Base-by-base conservation (phyloP, 768 basidiomycete genomes). In the Sarcodon aspratus region DNA sequence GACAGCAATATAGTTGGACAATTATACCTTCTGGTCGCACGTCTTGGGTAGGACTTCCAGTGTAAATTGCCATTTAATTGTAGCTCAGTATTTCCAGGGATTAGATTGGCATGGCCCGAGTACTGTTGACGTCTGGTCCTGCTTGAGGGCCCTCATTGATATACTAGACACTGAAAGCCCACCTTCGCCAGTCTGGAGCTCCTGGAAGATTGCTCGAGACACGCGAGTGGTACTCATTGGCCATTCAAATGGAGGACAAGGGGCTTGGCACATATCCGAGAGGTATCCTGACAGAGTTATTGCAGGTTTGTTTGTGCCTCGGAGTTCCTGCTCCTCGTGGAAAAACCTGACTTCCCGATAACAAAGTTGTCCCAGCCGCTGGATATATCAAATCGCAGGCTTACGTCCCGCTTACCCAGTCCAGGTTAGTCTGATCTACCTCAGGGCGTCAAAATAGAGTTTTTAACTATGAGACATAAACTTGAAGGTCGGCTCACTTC, bases 191-290 rank as follows among this genome's bases (percentile, higher is more conserved):
- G 40, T 60, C 3, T 76, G 75, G 76, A 56, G 61, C 48, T 36
- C 57, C 12, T 76, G 75, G 69, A 54, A 50, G 13, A 69, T 76
- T 38, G 51, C 57, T 32, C 11, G 55, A 0, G 54, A 68, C 31
- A 69, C 72, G 3, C 69, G 68, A 31, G 75, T 79, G 7, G 66
- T 84, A n/a, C 58, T 92, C n/a, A 68, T 92, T 33, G 92, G 93
- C 0, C 92, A 96, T 60, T 94, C 91, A 3, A 96, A 96, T 61
- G 92, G 92, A 31, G 92, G 91, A 10, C 93, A 94, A 63, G 92
- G 92, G 0, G 71, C 82, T 2, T 92, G 89, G 86, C 82, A 90
- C 61, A 58, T 85, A 13, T 79, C 85, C 11, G 74, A 80, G 27
- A 70, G 85, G 53, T 85, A 76, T 62, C 91, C 93, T 1, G 90